Evolutionary conservation across 305 asterid species (phyloP), one percentile per base, ranked within the genome.

Genomic region (Fraxinus velutina): DNA sequence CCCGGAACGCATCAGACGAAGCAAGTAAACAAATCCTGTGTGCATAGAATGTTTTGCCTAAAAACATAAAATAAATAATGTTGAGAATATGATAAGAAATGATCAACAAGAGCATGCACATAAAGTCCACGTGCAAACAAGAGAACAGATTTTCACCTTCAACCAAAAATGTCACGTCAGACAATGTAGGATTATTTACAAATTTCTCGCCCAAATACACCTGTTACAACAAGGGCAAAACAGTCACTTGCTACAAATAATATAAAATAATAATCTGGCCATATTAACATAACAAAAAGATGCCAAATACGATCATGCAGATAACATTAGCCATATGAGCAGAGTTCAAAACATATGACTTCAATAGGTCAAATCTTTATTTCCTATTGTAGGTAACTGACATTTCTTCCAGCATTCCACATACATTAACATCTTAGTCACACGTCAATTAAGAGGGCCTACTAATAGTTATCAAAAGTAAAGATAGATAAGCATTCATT

Each of bases 1-100:
- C 99, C 79, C 98, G 91, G 86, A 96, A 96, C 77, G 99, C 98
- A 91, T 96, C 98, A 75, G 98, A 96, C 78, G 98, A 96, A 85
- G 99, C 97, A 77, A 93, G 97, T 85, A 96, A 83, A 85, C 99
- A 96, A 84, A 94, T 96, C 90, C 99, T 90, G 87, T 96, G 99
- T 55, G 98, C 99, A 88, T 92, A 96, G 84, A 96, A 96, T 76
- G 94, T 92, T 86, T 92, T 90, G 66, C 99, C 99, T 96, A 90
- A 82, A 78, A 83, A 82, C 47, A 77, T 81, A 68, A 57, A 6
- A 52, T 13, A 47, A 37, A 66, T 3, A 47, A 75, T 1, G 9
- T 77, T 81, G 10, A 73, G 84, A 84, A 30, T 34, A 68, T 22
- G 7, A 27, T 3, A 34, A 12, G 27, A 37, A 52, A 32, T 7